Percentiles rank a stretch among this genome's conserved stretches.
Evolutionary conservation across 2,329 filamentous ascomycete genomes (phyloP).

Genomic region (Aaosphaeria pasadenensis): DNA sequence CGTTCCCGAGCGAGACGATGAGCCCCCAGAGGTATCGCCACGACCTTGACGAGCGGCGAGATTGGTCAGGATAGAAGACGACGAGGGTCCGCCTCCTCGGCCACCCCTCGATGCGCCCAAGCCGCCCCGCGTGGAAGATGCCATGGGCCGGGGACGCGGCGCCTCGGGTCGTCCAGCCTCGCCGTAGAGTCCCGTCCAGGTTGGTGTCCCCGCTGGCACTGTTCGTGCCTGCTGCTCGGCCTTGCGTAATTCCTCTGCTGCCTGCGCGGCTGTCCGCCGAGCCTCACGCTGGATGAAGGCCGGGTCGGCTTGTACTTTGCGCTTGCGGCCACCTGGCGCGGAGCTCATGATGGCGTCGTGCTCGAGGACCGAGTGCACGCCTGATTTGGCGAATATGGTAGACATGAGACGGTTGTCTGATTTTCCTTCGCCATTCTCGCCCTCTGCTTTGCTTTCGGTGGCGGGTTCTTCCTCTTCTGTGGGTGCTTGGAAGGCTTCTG

Average conservation of each 20-base stretch:
- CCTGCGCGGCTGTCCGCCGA: slow-evolving; percentile 71
- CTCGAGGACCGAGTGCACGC: slow-evolving; percentile 86
- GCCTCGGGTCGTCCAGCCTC: slow-evolving; percentile 64
- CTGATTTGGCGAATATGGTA: slow-evolving; percentile 81
- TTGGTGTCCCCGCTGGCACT: slow-evolving; percentile 79
- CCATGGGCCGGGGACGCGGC: slow-evolving; percentile 17
- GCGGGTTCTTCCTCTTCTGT: slow-evolving; percentile 23
- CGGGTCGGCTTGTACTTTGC: slow-evolving; percentile 69
- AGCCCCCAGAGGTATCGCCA: not conserved
- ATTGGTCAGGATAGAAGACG: slow-evolving; percentile 42
- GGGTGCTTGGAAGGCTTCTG: slow-evolving; percentile 42
- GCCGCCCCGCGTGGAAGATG: slow-evolving; percentile 43
- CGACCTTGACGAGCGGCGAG: slow-evolving; percentile 41
- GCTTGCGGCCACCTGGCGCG: slow-evolving; percentile 49
- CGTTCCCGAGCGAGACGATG: not conserved
- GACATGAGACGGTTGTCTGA: slow-evolving; percentile 71
- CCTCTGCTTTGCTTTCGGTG: slow-evolving; percentile 1
- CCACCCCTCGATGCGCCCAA: slow-evolving; percentile 24
- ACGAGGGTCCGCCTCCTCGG: slow-evolving; percentile 38
- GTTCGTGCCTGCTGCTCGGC: slow-evolving; percentile 69
- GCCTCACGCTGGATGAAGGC: slow-evolving; percentile 80
- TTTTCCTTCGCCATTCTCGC: slow-evolving; percentile 13
- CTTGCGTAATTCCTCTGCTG: slow-evolving; percentile 71
- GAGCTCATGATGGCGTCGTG: slow-evolving; percentile 78
- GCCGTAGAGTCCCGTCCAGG: slow-evolving; percentile 88